Evolutionary conservation across 2,329 filamentous ascomycete genomes (phyloP).

Genomic region (Emmonsiellopsis sp.): DNA sequence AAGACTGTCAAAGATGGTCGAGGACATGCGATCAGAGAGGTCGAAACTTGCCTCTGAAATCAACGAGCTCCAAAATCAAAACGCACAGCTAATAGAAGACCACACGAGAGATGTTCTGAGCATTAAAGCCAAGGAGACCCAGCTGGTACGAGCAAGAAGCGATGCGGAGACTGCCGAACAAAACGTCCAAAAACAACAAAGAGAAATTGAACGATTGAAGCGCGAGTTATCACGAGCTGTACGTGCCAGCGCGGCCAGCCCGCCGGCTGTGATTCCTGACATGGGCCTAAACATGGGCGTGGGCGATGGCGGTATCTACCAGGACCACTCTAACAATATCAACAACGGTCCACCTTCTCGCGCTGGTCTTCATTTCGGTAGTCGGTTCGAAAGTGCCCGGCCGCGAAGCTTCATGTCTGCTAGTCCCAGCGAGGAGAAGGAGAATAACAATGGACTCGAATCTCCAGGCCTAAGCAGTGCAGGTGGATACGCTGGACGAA

Average conservation of each 20-base stretch:
- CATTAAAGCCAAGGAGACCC: constrained; percentile 97
- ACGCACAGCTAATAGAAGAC: constrained; percentile 92
- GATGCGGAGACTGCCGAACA: constrained; percentile 85
- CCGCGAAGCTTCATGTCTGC: constrained; percentile 35
- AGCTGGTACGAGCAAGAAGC: constrained; percentile 80
- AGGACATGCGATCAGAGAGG: constrained; percentile 74
- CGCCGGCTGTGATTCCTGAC: constrained; percentile 30
- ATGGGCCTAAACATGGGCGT: constrained; percentile 45
- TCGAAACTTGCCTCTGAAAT: constrained; percentile 76
- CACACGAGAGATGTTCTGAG: constrained; percentile 91
- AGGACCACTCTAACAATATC: constrained; percentile 23
- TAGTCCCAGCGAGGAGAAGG: constrained; percentile 63
- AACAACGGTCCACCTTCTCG: constrained; percentile 16
- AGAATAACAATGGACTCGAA: constrained; percentile 53
- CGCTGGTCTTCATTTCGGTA: constrained; percentile 26
- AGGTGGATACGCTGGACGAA: constrained; percentile 21
- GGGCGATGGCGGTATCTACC: constrained; percentile 43
- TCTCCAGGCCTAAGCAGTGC: constrained; percentile 22
- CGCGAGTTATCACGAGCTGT: constrained; percentile 57
- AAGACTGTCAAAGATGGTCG: constrained; percentile 60
- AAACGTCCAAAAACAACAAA: constrained; percentile 69
- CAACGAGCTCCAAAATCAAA: constrained; percentile 91
- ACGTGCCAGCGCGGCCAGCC: constrained; percentile 30
- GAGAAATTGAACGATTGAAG: constrained; percentile 89
- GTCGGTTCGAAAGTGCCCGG: constrained; percentile 31